Evolutionary conservation across 495 filamentous ascomycete species (phyloP), one percentile per base, ranked within the genome.

Genomic region (Extremus antarcticus): DNA sequence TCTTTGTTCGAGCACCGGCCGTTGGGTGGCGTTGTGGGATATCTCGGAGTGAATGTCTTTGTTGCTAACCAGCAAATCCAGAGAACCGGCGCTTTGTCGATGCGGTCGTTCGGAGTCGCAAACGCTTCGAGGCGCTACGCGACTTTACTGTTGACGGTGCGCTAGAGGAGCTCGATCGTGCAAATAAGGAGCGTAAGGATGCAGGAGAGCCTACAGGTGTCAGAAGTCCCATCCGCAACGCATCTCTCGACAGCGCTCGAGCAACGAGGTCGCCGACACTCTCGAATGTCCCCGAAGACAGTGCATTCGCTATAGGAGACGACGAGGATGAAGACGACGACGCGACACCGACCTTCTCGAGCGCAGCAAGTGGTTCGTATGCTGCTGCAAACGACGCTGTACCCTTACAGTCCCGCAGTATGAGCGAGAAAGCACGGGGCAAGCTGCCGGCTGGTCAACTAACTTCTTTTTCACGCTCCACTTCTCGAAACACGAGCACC

Each of bases 381-480:
- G 53, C 40, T 25, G 45, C 78, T 1, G 70, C 79, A 1, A 92
- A 94, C 54, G 88, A 92, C 62, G 83, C 86, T 22, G 79, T 95
- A 11, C 88, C 90, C n/a, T 73, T 83, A 32, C 91, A 96, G 62
- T 66, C 94, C n/a, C 80, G 88, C 47, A 91, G 89, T 47, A 99
- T 97, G 89, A 95, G 91, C 10, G 92, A 99, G 68, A 99, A 97
- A 65, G 94, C 92, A 23, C 75, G 92, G 47, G 92, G 92, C 8
- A 99, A 99, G 67, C 88, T 92, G 80, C 94, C 94, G n/a, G 89
- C 86, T 10, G 85, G 87, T 2, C 77, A 87, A 39, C 41, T 45
- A 7, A 76, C 78, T 10, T 79, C 78, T 16, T 96, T 98, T 66
- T 95, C 91, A 1, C 76, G 94, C 13, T 90, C 96, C 64, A 94